These are phyloP conservation scores for Cyphellophora europaea DNA, from an alignment of 2,329 filamentous ascomycete species.

Conservation along the genomic window DNA sequence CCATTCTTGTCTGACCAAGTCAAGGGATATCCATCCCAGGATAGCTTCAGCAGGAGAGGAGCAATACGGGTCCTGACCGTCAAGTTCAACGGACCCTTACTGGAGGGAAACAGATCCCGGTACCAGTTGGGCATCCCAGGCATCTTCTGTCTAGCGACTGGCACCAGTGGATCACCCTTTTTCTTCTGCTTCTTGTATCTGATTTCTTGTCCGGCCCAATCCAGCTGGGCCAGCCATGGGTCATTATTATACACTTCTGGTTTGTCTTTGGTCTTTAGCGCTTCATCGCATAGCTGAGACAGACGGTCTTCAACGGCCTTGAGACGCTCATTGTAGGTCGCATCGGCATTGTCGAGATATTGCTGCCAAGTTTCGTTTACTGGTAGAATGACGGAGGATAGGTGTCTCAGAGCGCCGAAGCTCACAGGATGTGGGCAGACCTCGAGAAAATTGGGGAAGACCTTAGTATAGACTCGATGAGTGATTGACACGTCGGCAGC, in stretches of 20 bases:
- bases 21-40: constrained; percentile 83
- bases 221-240: constrained; percentile 85
- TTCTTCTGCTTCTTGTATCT: constrained; percentile 87
- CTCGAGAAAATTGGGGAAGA: constrained; percentile 80
- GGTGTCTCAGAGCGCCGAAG: constrained; percentile 83
- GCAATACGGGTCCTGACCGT: constrained; percentile 83
- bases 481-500: constrained; percentile 90
- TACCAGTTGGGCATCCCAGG: constrained; percentile 96
- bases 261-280: constrained; percentile 63
- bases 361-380: constrained; percentile 80
- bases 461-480: constrained; percentile 85
- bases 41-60: constrained; percentile 69
- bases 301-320: constrained; percentile 71
- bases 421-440: constrained; percentile 95
- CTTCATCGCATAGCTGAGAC: constrained; percentile 63
- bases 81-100: constrained; percentile 57
- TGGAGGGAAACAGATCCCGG: constrained; percentile 74
- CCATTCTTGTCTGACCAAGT: constrained; percentile 90
- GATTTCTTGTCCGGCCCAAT: constrained; percentile 90
- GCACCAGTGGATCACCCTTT: constrained; percentile 69
- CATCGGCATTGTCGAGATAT: constrained; percentile 76
- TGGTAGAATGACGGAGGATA: constrained; percentile 88
- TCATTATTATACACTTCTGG: constrained; percentile 64
- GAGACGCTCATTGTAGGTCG: constrained; percentile 68
- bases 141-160: constrained; percentile 76